A percentile compares a stretch with the other conserved stretches of the same genome.
These are phyloP conservation scores for Metschnikowia borealis DNA, from an alignment of 805 yeast species.

Conservation along the genomic window DNA sequence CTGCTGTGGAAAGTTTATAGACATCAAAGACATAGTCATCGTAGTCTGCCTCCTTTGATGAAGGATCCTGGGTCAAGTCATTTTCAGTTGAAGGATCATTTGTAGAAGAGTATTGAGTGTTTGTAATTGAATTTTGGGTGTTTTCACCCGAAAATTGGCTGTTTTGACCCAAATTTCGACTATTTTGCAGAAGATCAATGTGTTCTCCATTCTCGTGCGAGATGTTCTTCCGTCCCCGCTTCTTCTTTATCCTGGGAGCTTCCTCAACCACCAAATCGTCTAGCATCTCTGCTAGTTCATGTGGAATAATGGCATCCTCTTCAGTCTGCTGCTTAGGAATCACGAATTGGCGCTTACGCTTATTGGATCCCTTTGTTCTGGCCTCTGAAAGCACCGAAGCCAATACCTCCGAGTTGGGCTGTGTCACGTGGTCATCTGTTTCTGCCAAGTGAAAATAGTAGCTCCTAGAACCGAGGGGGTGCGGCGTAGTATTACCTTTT, in stretches of 20 bases:
- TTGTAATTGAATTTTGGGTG: not conserved
- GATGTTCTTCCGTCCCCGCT: constrained; percentile 1
- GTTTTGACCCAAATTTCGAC: not conserved
- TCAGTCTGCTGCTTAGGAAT: constrained; percentile 30
- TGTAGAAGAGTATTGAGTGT: too few relatives aligned
- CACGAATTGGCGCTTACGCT: constrained; percentile 28
- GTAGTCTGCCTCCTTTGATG: not conserved
- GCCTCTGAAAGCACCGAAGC: constrained; percentile 27
- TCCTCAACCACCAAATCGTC: constrained; percentile 46
- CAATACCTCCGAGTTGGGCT: constrained; percentile 19
- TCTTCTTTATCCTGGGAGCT: constrained; percentile 10
- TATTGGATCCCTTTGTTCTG: not conserved
- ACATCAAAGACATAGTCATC: constrained; percentile 87
- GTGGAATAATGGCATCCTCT: constrained; percentile 42
- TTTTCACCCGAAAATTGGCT: not conserved
- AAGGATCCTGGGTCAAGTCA: too few relatives aligned
- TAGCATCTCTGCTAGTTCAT: constrained; percentile 74
- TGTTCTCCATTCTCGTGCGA: too few relatives aligned
- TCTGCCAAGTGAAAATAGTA: constrained; percentile 33
- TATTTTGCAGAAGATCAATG: not conserved
- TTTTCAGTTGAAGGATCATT: too few relatives aligned
- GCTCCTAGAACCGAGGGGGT: constrained; percentile 10
- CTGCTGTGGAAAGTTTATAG: constrained; percentile 40
- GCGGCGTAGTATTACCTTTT: constrained; percentile 18
- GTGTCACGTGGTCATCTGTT: constrained; percentile 27